Evolutionary conservation across 192 early-diverging fungal species (phyloP), one percentile per base, ranked within the genome.

Genomic region (Endogone sp.): DNA sequence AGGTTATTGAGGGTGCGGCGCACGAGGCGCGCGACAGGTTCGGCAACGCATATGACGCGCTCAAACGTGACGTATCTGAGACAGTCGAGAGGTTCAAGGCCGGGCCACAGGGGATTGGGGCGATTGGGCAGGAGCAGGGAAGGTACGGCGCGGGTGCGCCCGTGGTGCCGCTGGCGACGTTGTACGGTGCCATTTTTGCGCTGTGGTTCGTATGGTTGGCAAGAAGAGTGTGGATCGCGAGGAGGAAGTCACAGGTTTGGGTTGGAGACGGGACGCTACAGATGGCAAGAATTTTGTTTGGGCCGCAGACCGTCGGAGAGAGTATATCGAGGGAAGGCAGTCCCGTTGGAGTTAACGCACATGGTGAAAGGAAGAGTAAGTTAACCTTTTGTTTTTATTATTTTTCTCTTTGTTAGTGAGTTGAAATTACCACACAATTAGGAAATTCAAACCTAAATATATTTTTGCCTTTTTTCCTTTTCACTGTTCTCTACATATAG

Each of bases 201-300:
- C 37, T 77, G 23, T 80, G 71, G 71, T 80, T 80, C 64, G 62
- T 71, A 2, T 72, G 62, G 64, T 66, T 80, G 32, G 71, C 70
- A n/a, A 66, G 67, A 63, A 70, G 75, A 37, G 78, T 80, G 6
- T 80, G 75, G 75, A 49, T 62, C 26, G 62, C 71, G 29, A 63
- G 78, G 55, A 76, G 76, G 63, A 57, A 65, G 21, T 60, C 74
- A 67, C 63, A 66, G 29, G 62, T 80, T 56, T 77, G 57, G 65
- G 60, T 77, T 26, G 78, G 78, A 2, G 78, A 80, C 44, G 78
- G 78, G 22, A 69, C 67, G 59, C 3, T 69, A 20, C 58, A 69
- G 28, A 28, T 60, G 59, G 67, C 59, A 30, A 25, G 22, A 27
- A 56, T 49, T 69, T 26, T 60, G 61, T 61, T 57, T 63, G 71